Evolutionary conservation across 2,329 filamentous ascomycete species (phyloP).

Genomic region (Colletotrichum shisoi): DNA sequence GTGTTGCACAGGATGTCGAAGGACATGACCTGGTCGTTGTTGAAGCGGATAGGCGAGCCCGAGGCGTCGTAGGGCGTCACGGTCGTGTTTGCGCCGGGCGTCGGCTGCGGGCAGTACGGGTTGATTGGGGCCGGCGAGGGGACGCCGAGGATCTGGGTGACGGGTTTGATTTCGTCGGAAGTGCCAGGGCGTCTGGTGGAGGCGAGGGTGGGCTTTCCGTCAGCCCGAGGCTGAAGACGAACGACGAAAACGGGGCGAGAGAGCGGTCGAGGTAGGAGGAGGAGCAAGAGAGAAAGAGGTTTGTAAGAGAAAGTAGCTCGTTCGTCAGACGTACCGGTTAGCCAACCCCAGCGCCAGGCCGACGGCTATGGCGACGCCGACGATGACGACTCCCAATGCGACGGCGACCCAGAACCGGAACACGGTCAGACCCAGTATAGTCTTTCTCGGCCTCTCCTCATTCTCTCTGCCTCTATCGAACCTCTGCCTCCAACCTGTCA

Average conservation of each 20-base stretch:
- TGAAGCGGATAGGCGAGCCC: slow-evolving; percentile 37
- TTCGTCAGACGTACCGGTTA: slow-evolving; percentile 36
- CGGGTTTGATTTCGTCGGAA: slow-evolving; percentile 1
- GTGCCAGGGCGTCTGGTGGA: slow-evolving; percentile 11
- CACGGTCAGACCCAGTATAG: slow-evolving; percentile 35
- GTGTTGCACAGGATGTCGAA: slow-evolving; percentile 39
- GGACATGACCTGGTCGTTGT: slow-evolving; percentile 38
- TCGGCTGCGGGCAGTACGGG: slow-evolving; percentile 28
- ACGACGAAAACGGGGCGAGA: slow-evolving; percentile 3
- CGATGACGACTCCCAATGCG: slow-evolving; percentile 32
- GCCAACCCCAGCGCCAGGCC: slow-evolving; percentile 36
- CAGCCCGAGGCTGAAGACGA: slow-evolving; percentile 33
- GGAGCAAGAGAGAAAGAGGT: slow-evolving; percentile 13
- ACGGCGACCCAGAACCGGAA: slow-evolving; percentile 36
- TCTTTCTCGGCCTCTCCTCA: slow-evolving; percentile 24
- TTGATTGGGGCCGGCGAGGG: slow-evolving; percentile 38
- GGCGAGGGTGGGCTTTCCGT: slow-evolving; percentile 22
- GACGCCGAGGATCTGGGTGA: slow-evolving; percentile 30
- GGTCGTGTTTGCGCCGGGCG: slow-evolving; percentile 9
- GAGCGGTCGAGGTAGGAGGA: slow-evolving; percentile 10
- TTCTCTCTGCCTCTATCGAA: slow-evolving; percentile 23
- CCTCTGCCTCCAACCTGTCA: slow-evolving; percentile 26
- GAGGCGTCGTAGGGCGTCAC: slow-evolving; percentile 39
- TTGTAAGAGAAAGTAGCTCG: slow-evolving; percentile 18
- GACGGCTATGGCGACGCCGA: slow-evolving; percentile 36